Base-by-base conservation (phyloP, 306 rosid genomes). In the Rubus idaeus region DNA sequence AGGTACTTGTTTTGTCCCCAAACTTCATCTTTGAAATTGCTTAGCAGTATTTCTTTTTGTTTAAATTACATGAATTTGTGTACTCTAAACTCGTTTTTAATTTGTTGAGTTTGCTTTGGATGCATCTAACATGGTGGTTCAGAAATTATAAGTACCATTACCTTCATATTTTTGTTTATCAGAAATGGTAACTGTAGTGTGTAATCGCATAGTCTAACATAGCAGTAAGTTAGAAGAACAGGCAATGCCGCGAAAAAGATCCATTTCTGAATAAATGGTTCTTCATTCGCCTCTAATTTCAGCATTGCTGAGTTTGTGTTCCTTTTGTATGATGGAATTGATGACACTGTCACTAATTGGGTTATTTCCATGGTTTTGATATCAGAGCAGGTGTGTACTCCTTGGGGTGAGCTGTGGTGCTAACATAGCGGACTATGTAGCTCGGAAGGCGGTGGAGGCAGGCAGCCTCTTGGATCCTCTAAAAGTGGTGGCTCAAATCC, bases 381-480 rank as follows among this genome's bases (percentile, higher is more conserved):
- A 57, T 68, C 72, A 85, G 83, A 82, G 68, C 93, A 91, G 98
- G 74, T 90, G 97, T 67, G 92, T 94, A 83, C 96, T 94, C 75
- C 93, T 92, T 70, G 98, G 97, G 35, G 97, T 87, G 80, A 94
- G 97, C 84, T 89, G 93, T 81, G 98, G 98, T 78, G 96, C 98
- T 47, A 94, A 94, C 80, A 81, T 94, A 73, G 97, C 95, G 17
- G 86, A 94, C 71, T 84, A 85, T 55, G 92, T 92, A 64, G 93
- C 96, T 77, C 89, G 87, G 72, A 92, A 90, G 78, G 92, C 95
- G 37, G 95, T 89, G 39, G 96, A 87, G 81, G 86, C 88, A 16
- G 96, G 93, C 51, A 84, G 81, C 75, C 95, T 84, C 80, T 75
- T 92, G 83, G 92, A 94, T 78, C 98, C 98, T 21, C 81, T 94